Base-by-base conservation (phyloP, 179 eudicot genomes). In the Spergularia azorica region DNA sequence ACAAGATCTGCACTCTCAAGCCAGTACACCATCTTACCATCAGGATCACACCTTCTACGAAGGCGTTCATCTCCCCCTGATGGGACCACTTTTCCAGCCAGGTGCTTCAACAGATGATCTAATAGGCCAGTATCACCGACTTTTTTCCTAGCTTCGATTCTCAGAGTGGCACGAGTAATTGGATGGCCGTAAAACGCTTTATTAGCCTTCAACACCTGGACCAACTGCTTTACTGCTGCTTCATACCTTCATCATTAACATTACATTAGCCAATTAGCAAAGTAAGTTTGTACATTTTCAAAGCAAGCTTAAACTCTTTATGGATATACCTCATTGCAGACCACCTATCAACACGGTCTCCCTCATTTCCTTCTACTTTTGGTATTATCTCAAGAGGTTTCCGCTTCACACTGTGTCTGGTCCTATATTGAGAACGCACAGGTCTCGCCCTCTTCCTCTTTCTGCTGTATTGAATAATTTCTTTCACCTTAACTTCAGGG, bases 41-140 rank as follows among this genome's bases (percentile, higher is more conserved):
- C 90, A 26, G 89, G 71, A 77, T 89, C 91, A 79, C 90, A 92
- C 76, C 96, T 77, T 82, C 98, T 79, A 60, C 92, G 82, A 74
- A 94, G 89, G 59, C 98, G 85, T 58, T 86, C 88, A n/a, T 41
- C 46, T 6, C 94, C 93, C 63, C 90, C 92, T 9, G 92, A 50
- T 16, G 76, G 95, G 9, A 93, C 91, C 78, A 88, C 85, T 78
- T 83, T 85, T 12, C 92, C 97, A 1, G 94, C 95, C 81, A 92
- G 83, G 76, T 95, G 98, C 88, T 92, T 91, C 63, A 95, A 90
- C 51, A 95, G 88, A 73, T 93, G 98, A 80, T 95, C 98, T 56
- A 95, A 79, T 63, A 95, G 83, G 48, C 98, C 98, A 0, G 98
- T 95, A 76, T 95, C 98, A n/a, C 97, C 98, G 13, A 95, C 88